phyloP scores from a whole-genome alignment of 129 eudicot species.

The Centrapalus pauciflorus region DNA sequence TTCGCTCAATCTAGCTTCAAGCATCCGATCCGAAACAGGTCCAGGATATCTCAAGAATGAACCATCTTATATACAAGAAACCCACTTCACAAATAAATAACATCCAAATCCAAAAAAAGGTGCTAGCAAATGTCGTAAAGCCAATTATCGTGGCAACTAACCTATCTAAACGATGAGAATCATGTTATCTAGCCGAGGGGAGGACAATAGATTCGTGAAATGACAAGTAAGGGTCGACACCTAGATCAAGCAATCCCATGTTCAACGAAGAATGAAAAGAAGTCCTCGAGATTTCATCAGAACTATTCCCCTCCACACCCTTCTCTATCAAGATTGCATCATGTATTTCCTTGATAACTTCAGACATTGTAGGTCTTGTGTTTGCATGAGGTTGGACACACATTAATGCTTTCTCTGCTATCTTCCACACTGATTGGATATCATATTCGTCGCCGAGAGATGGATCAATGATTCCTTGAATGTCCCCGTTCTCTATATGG shows the following conservation, averaged over 20 bases:
- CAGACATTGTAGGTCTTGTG: slow-evolving; percentile 78
- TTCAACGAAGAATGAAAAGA: slow-evolving; percentile 71
- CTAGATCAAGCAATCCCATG: slow-evolving; percentile 58
- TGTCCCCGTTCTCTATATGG: slow-evolving; percentile 91
- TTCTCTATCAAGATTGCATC: slow-evolving; percentile 71
- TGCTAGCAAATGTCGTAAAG: not conserved
- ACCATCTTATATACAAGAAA: not conserved
- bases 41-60: not conserved
- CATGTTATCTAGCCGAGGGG: slow-evolving; percentile 18
- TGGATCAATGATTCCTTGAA: slow-evolving; percentile 94
- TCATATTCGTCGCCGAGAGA: slow-evolving; percentile 60
- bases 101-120: not conserved
- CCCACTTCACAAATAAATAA: not conserved
- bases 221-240: slow-evolving; percentile 23
- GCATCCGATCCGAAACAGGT: too few species aligned
- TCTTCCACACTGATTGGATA: slow-evolving; percentile 98
- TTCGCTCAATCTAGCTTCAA: too few species aligned
- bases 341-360: slow-evolving; percentile 82
- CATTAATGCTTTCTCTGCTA: slow-evolving; percentile 92
- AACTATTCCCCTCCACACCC: slow-evolving; percentile 59
- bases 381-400: slow-evolving; percentile 77
- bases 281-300: slow-evolving; percentile 63
- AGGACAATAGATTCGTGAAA: slow-evolving; percentile 12
- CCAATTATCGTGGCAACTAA: not conserved
- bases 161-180: not conserved